A percentile compares a stretch with the other conserved stretches of the same genome.
These are phyloP conservation scores for Pleodorina starrii DNA, from an alignment of 139 green algal species.

Conservation along the genomic window DNA sequence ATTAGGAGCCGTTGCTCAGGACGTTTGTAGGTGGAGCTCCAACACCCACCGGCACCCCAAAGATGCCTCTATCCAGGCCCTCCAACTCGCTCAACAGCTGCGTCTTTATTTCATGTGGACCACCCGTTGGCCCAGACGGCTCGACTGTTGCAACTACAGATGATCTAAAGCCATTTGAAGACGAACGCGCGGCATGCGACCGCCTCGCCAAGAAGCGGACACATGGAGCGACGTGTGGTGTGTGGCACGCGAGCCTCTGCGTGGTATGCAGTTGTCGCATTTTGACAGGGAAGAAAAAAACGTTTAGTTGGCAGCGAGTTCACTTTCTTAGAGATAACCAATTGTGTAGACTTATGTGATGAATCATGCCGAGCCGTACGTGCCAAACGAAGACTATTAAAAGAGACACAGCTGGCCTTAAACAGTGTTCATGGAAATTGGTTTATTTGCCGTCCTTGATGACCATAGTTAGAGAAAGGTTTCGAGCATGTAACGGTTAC, in stretches of 20 bases:
- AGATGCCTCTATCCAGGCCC: slow-evolving; percentile 73
- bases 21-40: no score
- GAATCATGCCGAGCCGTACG: no score
- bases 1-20: not conserved
- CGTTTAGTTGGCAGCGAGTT: no score
- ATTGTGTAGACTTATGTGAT: no score
- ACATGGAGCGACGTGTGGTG: not conserved
- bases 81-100: slow-evolving; percentile 51
- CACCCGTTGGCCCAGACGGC: not conserved
- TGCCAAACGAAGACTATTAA: no score
- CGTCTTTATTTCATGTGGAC: slow-evolving; percentile 46
- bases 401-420: no score
- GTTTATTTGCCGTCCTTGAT: no score
- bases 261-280: not conserved
- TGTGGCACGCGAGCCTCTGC: not conserved
- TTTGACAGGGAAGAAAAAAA: no score
- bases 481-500: no score
- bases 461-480: no score
- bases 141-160: not conserved
- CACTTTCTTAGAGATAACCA: no score
- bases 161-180: slow-evolving; percentile 18
- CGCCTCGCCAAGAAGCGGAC: not conserved
- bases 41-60: slow-evolving; percentile 64
- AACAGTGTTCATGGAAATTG: no score
- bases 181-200: not conserved